Base-by-base conservation (phyloP, 257 asterid species). In the Eustoma russellianum region DNA sequence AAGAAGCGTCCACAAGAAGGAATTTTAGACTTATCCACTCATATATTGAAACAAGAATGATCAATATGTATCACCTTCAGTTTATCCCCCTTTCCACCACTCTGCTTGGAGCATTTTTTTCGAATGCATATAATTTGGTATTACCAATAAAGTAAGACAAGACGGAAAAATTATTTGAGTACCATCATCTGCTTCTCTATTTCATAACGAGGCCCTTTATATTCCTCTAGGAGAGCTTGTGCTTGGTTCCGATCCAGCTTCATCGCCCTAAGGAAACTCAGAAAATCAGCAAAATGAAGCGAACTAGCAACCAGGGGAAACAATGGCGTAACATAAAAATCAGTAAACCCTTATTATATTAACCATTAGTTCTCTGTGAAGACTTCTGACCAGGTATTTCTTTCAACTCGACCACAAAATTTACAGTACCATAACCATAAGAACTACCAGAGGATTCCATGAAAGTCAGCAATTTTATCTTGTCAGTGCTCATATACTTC, bases 321-420 rank as follows among this genome's bases (percentile, higher is more conserved):
- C 12, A 75, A 45, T 52, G 17, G 48, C 14, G 53, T 46, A 62
- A 43, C 38, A 57, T 0, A 65, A 53, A 57, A 53, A 15, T 14
- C 28, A 56, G 48, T 61, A 41, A 45, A 54, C 68, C 49, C 63
- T 52, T 47, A 64, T 51, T 19, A 62, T 59, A 74, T 80, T 70
- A 81, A 89, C 98, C 98, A 92, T 70, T 88, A 50, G 95, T 85
- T 61, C 73, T 74, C 69, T 88, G 97, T 83, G 88, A 81, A 60
- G 83, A 72, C 73, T 71, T 85, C 46, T 77, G 83, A 1, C 98
- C 98, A 0, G 93, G 94, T 24, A 77, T 85, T 59, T 92, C 95
- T 59, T 88, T 82, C 80, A 92, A 81, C 69, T 92, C 94, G 65
- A 92, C 93, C 41, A 88, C 63, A 58, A 85, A 88, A 73, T 88